Evolutionary conservation across 371 early-diverging fungal species (phyloP).

Genomic region (Coemansia sp.): DNA sequence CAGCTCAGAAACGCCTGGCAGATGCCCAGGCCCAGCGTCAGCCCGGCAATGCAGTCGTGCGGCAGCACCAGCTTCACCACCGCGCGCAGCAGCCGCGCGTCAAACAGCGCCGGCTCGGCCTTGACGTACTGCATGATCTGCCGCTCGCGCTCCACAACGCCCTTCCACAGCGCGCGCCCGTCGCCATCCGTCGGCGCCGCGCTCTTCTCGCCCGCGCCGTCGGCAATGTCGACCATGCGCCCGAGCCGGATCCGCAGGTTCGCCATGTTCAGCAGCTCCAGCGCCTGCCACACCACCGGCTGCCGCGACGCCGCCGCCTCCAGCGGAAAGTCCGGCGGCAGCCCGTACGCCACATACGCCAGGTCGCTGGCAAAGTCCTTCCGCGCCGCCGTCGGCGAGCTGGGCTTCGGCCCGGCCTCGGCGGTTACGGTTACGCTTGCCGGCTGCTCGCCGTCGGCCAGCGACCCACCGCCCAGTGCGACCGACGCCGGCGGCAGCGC

Average conservation of each 20-base stretch:
- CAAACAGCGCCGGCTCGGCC: constrained; percentile 47
- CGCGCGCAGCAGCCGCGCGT: constrained; percentile 41
- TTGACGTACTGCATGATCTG: constrained; percentile 42
- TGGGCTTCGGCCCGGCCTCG: background rate
- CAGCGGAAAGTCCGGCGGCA: constrained; percentile 51
- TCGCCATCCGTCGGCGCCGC: constrained; percentile 8
- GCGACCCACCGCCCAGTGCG: background rate
- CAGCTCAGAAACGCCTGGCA: constrained; percentile 45
- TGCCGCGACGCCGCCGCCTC: constrained; percentile 41
- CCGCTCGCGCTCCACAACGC: constrained; percentile 31
- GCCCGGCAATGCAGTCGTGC: constrained; percentile 51
- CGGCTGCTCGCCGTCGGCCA: constrained; percentile 3
- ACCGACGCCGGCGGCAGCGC: constrained; percentile 36
- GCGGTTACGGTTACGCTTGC: background rate
- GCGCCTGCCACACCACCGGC: constrained; percentile 45
- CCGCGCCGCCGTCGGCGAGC: constrained; percentile 15
- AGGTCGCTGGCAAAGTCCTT: constrained; percentile 32
- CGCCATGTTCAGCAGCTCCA: constrained; percentile 49
- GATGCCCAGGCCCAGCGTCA: constrained; percentile 47
- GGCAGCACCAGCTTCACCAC: constrained; percentile 50
- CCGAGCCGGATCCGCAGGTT: constrained; percentile 42
- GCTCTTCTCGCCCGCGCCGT: constrained; percentile 2
- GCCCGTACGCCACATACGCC: constrained; percentile 37
- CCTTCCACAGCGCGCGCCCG: constrained; percentile 37
- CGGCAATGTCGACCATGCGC: constrained; percentile 21